These are phyloP conservation scores for Populus davidiana DNA, from an alignment of 345 rosid genomes.

Conservation along the genomic window DNA sequence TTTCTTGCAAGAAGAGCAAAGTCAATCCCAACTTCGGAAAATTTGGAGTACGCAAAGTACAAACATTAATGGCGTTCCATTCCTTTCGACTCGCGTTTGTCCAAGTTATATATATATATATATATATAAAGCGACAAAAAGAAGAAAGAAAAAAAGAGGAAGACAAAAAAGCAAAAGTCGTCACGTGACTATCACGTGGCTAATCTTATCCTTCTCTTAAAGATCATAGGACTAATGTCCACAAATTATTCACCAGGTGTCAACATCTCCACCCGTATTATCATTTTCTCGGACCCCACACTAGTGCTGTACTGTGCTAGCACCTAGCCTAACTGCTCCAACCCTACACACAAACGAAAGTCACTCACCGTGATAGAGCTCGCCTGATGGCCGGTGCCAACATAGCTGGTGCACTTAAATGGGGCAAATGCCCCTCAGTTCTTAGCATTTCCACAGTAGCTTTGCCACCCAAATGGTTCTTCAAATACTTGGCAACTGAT, in stretches of 20 bases:
- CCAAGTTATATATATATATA: neutral
- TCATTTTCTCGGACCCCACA: neutral
- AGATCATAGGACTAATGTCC: constrained; percentile 24
- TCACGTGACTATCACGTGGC: constrained; percentile 40
- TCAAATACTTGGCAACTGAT: constrained; percentile 62
- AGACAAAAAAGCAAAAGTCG: constrained; percentile 9
- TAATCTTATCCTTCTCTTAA: constrained; percentile 30
- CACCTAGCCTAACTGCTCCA: neutral
- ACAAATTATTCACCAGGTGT: constrained; percentile 34
- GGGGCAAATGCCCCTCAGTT: constrained; percentile 87
- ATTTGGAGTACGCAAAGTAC: neutral
- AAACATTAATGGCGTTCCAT: neutral
- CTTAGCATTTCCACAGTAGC: constrained; percentile 56
- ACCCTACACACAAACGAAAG: neutral
- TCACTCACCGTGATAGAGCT: constrained; percentile 52
- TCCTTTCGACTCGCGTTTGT: neutral
- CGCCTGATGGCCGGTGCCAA: constrained; percentile 62
- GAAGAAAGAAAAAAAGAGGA: neutral
- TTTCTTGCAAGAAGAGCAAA: neutral
- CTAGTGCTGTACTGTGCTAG: neutral
- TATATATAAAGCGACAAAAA: neutral
- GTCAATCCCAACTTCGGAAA: neutral
- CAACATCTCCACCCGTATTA: constrained; percentile 21
- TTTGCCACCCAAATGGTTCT: constrained; percentile 62
- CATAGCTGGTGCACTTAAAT: constrained; percentile 66